A percentile compares a stretch with the other conserved stretches of the same genome.
Conservation (phyloP, 495 filamentous ascomycete genomes). For the Penicillium chermesinum region DNA sequence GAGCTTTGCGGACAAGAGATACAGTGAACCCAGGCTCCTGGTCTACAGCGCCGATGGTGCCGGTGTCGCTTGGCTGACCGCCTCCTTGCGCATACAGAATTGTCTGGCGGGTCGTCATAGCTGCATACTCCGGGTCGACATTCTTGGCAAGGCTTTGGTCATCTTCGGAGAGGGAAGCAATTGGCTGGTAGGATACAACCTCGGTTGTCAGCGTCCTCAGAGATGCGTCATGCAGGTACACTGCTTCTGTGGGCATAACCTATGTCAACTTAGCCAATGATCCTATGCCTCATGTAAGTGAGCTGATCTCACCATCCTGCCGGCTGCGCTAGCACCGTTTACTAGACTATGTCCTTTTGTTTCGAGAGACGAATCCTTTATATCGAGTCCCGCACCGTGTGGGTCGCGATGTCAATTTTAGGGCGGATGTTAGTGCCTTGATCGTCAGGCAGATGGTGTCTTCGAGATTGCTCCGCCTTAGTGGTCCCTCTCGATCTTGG, state of each 20-base stretch:
- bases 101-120: constrained; percentile 50
- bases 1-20: constrained; percentile 42
- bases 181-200: constrained; percentile 40
- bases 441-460: too few species aligned
- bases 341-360: too few species aligned
- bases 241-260: constrained; percentile 21
- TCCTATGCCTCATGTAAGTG: neutral
- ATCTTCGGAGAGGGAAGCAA: constrained; percentile 43
- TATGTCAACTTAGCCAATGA: neutral
- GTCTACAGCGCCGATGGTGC: constrained; percentile 37
- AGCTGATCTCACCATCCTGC: too few species aligned
- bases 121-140: constrained; percentile 13
- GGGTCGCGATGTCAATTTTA: too few species aligned
- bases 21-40: constrained; percentile 41
- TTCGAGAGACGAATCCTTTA: too few species aligned
- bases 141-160: constrained; percentile 31
- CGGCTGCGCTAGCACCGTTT: too few species aligned
- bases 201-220: constrained; percentile 42
- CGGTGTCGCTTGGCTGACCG: constrained; percentile 59
- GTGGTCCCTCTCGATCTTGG: too few species aligned
- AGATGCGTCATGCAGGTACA: constrained; percentile 53
- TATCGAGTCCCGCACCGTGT: too few species aligned
- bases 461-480: too few species aligned
- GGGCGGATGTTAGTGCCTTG: too few species aligned
- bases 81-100: constrained; percentile 65